A percentile compares a stretch with the other conserved stretches of the same genome.
phyloP scores from a whole-genome alignment of 805 yeast genomes.

The Ogataea methanolica region DNA sequence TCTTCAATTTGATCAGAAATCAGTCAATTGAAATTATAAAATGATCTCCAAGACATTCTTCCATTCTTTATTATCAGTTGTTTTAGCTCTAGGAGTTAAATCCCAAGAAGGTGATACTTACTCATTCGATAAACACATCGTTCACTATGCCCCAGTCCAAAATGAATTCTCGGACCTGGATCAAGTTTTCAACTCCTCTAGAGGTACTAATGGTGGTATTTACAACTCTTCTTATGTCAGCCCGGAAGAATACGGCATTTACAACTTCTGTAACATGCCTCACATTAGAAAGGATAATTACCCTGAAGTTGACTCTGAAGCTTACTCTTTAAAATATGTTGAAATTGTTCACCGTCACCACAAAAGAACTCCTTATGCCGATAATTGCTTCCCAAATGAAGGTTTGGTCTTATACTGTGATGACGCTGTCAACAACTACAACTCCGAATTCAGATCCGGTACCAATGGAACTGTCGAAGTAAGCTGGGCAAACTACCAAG shows the following conservation, averaged over 20 bases:
- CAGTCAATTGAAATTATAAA: background rate
- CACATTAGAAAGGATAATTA: constrained; percentile 33
- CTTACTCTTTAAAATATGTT: constrained; percentile 31
- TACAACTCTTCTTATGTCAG: constrained; percentile 21
- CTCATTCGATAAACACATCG: constrained; percentile 8
- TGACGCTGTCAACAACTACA: constrained; percentile 26
- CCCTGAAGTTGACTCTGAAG: constrained; percentile 14
- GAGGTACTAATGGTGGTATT: constrained; percentile 25
- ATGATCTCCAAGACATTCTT: background rate
- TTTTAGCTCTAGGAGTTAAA: background rate
- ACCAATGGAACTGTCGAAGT: constrained; percentile 9
- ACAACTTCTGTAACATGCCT: constrained; percentile 44
- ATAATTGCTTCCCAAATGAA: constrained; percentile 32
- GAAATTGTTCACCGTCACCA: constrained; percentile 42
- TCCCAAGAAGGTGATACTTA: background rate
- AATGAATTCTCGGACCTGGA: constrained; percentile 18
- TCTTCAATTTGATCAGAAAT: no score
- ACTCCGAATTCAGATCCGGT: constrained; percentile 15
- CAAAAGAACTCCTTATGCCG: constrained; percentile 37
- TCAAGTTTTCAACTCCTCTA: constrained; percentile 18
- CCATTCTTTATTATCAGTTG: background rate
- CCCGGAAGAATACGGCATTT: constrained; percentile 29
- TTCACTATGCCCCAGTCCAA: constrained; percentile 12
- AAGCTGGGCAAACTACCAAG: constrained; percentile 23
- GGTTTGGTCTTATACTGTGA: constrained; percentile 25